Percentiles rank a stretch among this genome's conserved stretches.
phyloP scores from a whole-genome alignment of 2,329 filamentous ascomycete species.

The Fusarium poae region DNA sequence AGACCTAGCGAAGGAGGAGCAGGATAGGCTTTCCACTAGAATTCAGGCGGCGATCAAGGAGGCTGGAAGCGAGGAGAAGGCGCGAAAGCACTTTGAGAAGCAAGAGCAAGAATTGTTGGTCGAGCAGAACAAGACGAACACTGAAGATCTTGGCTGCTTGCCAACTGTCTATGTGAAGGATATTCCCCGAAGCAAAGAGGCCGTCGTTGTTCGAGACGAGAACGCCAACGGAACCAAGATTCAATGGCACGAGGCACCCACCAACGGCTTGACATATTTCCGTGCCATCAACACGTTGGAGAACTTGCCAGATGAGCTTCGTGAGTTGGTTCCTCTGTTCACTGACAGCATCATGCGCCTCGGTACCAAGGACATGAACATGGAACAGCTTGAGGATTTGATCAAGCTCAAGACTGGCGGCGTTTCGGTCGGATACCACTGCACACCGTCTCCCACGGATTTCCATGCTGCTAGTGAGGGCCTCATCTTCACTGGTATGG shows the following conservation, averaged over 20 bases:
- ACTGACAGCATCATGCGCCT: conserved; percentile 93
- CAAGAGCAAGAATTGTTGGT: conserved; percentile 84
- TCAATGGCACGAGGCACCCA: conserved; percentile 92
- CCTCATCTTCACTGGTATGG: conserved; percentile 85
- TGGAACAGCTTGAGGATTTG: conserved; percentile 94
- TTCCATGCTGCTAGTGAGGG: conserved; percentile 82
- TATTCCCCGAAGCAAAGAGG: conserved; percentile 83
- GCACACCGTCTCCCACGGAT: conserved; percentile 81
- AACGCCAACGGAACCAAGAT: conserved; percentile 74
- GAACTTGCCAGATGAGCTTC: conserved; percentile 84
- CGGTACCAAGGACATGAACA: conserved; percentile 86
- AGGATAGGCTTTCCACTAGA: conserved; percentile 77
- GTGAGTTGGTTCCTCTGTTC: conserved; percentile 88
- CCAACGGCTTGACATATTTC: conserved; percentile 97
- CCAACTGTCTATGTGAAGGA: conserved; percentile 91
- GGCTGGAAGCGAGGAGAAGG: conserved; percentile 78
- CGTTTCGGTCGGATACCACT: conserved; percentile 85
- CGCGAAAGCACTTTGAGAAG: conserved; percentile 77
- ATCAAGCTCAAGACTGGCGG: conserved; percentile 98
- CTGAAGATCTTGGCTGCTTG: conserved; percentile 86
- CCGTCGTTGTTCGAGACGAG: conserved; percentile 71
- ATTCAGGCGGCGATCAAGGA: conserved; percentile 76
- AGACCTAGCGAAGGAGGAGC: conserved; percentile 82
- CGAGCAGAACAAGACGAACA: conserved; percentile 86
- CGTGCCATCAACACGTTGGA: conserved; percentile 85